Percentiles rank a stretch among this genome's conserved stretches.
Conservation (phyloP, 768 basidiomycete genomes). For the Epithele typhae region DNA sequence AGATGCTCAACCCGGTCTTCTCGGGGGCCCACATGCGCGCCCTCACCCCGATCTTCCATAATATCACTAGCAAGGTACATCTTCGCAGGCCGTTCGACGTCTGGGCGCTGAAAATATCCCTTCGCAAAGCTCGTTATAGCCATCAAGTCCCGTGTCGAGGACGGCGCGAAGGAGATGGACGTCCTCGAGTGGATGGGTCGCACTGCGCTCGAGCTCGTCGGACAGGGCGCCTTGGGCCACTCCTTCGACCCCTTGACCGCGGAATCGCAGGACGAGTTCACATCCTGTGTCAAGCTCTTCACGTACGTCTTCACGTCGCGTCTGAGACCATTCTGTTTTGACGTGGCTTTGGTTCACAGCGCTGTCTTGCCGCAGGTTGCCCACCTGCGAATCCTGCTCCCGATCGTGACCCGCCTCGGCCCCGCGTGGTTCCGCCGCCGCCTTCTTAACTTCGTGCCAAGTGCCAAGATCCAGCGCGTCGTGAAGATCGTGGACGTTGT, state of each 20-base stretch:
- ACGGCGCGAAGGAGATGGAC: constrained; percentile 6
- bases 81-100: no score
- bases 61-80: constrained; percentile 1
- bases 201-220: constrained; percentile 22
- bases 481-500: constrained; percentile 11
- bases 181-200: constrained; percentile 15
- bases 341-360: no score
- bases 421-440: constrained; percentile 14
- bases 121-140: neutral
- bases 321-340: no score
- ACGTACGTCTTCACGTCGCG: neutral
- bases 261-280: constrained; percentile 15
- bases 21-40: constrained; percentile 8
- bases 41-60: constrained; percentile 1
- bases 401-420: neutral
- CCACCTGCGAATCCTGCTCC: neutral
- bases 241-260: constrained; percentile 31
- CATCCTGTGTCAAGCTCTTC: constrained; percentile 15
- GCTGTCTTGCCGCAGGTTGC: no score
- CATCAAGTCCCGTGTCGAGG: neutral
- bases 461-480: constrained; percentile 9
- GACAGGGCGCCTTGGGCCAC: constrained; percentile 39
- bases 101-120: no score
- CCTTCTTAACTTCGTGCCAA: constrained; percentile 10
- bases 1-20: constrained; percentile 3